phyloP scores from a whole-genome alignment of 106 monocot genomes.

The Apostasia shenzhenica region DNA sequence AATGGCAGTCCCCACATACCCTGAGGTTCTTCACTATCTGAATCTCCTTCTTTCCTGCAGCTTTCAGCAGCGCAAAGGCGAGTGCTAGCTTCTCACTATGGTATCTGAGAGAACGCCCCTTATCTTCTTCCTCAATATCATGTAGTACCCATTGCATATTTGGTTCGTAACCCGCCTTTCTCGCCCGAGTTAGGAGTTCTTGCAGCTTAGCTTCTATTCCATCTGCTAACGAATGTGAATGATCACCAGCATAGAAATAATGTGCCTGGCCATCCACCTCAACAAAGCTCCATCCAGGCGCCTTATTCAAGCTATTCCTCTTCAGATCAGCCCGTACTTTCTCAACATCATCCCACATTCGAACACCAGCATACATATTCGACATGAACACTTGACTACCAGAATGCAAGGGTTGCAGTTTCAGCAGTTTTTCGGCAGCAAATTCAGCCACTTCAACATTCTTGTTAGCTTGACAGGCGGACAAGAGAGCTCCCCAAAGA shows the following conservation, averaged over 20 bases:
- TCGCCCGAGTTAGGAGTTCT: slow-evolving; percentile 27
- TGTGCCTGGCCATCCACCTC: slow-evolving; percentile 23
- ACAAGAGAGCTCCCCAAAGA: slow-evolving; percentile 50
- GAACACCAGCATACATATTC: slow-evolving; percentile 32
- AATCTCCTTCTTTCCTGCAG: slow-evolving; percentile 14
- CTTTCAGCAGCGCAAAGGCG: slow-evolving; percentile 34
- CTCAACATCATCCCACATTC: slow-evolving; percentile 32
- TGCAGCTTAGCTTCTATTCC: slow-evolving; percentile 41
- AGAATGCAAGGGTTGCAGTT: slow-evolving; percentile 23
- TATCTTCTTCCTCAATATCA: slow-evolving; percentile 60
- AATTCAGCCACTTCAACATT: slow-evolving; percentile 27
- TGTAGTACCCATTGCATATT: slow-evolving; percentile 48
- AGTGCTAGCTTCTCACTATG: slow-evolving; percentile 62
- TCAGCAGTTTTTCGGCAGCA: slow-evolving; percentile 32
- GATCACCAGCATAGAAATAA: slow-evolving; percentile 28
- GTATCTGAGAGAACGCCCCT: slow-evolving; percentile 38
- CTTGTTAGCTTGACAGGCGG: slow-evolving; percentile 33
- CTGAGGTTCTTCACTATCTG: slow-evolving; percentile 33
- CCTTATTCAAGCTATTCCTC: slow-evolving; percentile 12
- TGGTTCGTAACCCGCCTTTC: slow-evolving; percentile 27
- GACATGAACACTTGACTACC: slow-evolving; percentile 39
- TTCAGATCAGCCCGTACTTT: slow-evolving; percentile 29
- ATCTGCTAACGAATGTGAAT: slow-evolving; percentile 11
- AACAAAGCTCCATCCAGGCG: slow-evolving; percentile 39
- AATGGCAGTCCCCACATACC: slow-evolving; percentile 57